Evolutionary conservation across 2,329 filamentous ascomycete species (phyloP), one percentile per base, ranked within the genome.

Genomic region (Penicillium concentricum): DNA sequence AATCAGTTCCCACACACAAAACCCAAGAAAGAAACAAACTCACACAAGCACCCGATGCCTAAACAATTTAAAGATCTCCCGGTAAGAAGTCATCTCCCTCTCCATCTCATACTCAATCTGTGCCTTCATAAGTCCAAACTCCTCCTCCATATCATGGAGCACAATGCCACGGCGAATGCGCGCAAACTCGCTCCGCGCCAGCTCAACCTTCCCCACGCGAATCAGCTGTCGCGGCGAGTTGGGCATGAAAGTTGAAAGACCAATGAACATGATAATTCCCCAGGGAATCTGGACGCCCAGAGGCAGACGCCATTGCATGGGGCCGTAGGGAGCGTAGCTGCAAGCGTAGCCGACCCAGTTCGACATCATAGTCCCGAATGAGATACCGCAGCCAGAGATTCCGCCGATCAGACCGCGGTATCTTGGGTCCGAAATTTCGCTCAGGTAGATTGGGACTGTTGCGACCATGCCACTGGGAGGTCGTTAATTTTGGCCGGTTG

Each of bases 311-410:
- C 82, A 85, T 65, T 84, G 82, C 0, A 78, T 67, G 4, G 76
- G 64, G 0, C 82, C 82, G 55, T 83, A 82, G 0, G 81, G 74
- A 0, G 82, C 81, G 53, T 78, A 83, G 20, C 78, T 76, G 58
- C 82, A 83, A 0, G 81, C 81, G 60, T 80, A 84, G 3, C 82
- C 82, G 4, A 84, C 77, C 82, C 82, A 84, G 65, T 84, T 85
- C 5, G 80, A 81, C 60, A 75, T 71, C 80, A 83, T 83, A 4
- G 81, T 83, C 12, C 82, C 82, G 50, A 83, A 80, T 2, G 80
- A 76, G 56, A 84, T 82, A 8, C 82, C 82, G 49, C 80, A 80
- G 8, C 82, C 82, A 1, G 79, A 81, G 42, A 81, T 76, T 15
- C 81, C 81, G 16, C 79, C 81, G 56, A 84, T 83, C 15, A 84